Conservation (phyloP, 2,329 filamentous ascomycete species). For the Lachnellula arida region DNA sequence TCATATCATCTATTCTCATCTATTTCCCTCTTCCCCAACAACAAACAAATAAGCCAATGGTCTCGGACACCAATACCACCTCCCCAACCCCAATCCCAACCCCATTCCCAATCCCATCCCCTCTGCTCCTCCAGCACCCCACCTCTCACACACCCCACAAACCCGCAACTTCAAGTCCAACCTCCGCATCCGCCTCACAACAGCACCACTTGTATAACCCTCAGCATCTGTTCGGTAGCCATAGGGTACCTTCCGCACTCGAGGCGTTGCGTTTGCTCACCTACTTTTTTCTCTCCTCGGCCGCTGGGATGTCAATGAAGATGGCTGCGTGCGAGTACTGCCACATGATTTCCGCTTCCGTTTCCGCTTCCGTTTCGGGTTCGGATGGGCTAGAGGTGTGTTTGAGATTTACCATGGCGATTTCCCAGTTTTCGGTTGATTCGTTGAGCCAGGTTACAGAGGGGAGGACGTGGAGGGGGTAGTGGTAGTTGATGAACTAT, state of each 20-base stretch:
- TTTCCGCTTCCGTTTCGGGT: neutral
- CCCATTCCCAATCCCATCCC: neutral
- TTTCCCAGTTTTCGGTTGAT: conserved; percentile 9
- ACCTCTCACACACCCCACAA: neutral
- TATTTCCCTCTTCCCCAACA: neutral
- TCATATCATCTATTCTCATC: too few species aligned
- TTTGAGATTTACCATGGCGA: conserved; percentile 9
- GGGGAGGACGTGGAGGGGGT: conserved; percentile 2
- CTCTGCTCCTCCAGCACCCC: neutral
- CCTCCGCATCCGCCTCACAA: neutral
- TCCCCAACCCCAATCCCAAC: too few species aligned
- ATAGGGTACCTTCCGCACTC: neutral
- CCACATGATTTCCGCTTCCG: conserved; percentile 10
- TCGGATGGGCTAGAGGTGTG: neutral
- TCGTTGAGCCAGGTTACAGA: conserved; percentile 13
- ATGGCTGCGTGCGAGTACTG: conserved; percentile 16
- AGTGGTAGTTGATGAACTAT: conserved; percentile 10
- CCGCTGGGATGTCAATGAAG: conserved; percentile 9
- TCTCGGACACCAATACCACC: neutral
- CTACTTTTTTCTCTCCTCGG: neutral
- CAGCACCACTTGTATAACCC: neutral
- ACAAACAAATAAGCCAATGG: neutral
- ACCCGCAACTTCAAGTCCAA: neutral
- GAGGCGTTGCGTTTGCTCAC: neutral
- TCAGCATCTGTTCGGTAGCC: neutral